Evolutionary conservation across 139 green algal species (phyloP).

Genomic region (Deuterostichococcus epilithicus): DNA sequence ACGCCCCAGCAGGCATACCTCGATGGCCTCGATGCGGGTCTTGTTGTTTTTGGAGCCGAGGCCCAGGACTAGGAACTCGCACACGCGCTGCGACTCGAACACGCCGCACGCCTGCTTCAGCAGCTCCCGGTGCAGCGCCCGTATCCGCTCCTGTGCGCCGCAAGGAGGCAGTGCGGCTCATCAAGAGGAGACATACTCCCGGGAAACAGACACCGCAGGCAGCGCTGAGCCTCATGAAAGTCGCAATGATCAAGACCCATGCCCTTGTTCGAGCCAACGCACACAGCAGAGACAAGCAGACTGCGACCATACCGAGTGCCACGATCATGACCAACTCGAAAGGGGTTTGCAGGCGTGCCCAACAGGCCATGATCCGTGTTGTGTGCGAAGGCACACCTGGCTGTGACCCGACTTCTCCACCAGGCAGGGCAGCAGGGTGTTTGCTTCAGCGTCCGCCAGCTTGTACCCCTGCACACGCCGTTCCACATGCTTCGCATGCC

Average conservation of each 20-base stretch:
- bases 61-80: slow-evolving; percentile 56
- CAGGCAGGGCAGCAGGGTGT: slow-evolving; percentile 82
- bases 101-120: slow-evolving; percentile 53
- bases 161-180: neutral
- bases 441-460: slow-evolving; percentile 83
- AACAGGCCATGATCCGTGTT: neutral
- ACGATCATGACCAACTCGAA: too few relatives aligned
- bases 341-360: too few relatives aligned
- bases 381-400: slow-evolving; percentile 31
- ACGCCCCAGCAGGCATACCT: slow-evolving; percentile 69
- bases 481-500: slow-evolving; percentile 6
- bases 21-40: slow-evolving; percentile 80
- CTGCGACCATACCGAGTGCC: too few relatives aligned
- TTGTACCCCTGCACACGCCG: slow-evolving; percentile 25
- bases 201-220: too few relatives aligned
- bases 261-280: too few relatives aligned
- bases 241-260: too few relatives aligned
- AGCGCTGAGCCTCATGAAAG: too few relatives aligned
- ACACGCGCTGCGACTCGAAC: slow-evolving; percentile 36
- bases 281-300: too few relatives aligned
- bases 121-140: slow-evolving; percentile 65
- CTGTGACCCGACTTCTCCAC: slow-evolving; percentile 93
- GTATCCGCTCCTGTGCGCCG: slow-evolving; percentile 46
- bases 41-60: slow-evolving; percentile 88
- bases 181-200: too few relatives aligned